Conservation (phyloP, 345 rosid species). For the Arabis alpina region DNA sequence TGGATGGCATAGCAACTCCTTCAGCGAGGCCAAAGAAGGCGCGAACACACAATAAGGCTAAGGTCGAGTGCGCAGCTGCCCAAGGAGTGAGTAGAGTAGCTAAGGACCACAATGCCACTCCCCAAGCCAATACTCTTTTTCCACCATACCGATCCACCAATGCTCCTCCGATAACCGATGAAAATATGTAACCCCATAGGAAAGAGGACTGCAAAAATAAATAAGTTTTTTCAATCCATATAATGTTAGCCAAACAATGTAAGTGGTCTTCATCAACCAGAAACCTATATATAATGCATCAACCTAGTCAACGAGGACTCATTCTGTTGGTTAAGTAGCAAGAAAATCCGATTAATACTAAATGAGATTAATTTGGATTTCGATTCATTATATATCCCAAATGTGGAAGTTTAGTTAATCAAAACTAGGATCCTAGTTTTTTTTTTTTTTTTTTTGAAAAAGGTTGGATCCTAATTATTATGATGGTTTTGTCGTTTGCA, state of each 20-base stretch:
- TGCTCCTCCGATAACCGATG: constrained; percentile 87
- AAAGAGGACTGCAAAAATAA: constrained; percentile 72
- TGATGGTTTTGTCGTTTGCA: background rate
- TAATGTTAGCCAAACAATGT: background rate
- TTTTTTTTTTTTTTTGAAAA: too few relatives aligned
- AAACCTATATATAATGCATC: background rate
- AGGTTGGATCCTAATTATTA: too few relatives aligned
- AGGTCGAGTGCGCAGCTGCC: constrained; percentile 87
- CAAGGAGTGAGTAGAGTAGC: constrained; percentile 92
- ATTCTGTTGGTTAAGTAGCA: too few relatives aligned
- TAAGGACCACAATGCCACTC: constrained; percentile 84
- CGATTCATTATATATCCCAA: background rate
- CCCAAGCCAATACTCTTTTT: constrained; percentile 83
- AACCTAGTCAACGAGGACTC: background rate
- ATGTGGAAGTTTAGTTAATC: background rate
- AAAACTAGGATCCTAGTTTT: too few relatives aligned
- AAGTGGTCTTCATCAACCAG: background rate
- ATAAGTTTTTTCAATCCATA: constrained; percentile 6
- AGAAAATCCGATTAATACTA: too few relatives aligned
- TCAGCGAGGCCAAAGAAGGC: constrained; percentile 92
- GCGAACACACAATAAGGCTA: constrained; percentile 64
- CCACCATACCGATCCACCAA: constrained; percentile 91
- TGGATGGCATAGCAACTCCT: constrained; percentile 92
- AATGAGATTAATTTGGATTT: too few relatives aligned
- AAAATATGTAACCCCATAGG: constrained; percentile 95